A percentile compares a stretch with the other conserved stretches of the same genome.
Evolutionary conservation across 768 basidiomycete species (phyloP).

Genomic region (Leucocoprinus birnbaumii): DNA sequence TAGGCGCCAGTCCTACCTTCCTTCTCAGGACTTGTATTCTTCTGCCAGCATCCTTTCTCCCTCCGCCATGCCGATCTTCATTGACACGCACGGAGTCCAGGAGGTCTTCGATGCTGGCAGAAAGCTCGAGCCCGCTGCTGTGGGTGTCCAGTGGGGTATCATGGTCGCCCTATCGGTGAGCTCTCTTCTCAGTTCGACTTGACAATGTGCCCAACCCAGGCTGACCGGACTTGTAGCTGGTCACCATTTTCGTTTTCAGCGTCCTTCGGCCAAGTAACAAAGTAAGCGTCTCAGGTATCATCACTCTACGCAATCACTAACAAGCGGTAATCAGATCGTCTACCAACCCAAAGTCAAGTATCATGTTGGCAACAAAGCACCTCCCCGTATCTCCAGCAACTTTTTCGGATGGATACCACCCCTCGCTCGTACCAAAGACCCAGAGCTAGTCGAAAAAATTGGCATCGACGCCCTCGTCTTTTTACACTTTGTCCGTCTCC

Average conservation of each 20-base stretch:
- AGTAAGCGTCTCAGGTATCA: conserved; percentile 25
- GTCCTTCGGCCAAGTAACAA: conserved; percentile 75
- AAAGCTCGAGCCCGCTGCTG: conserved; percentile 57
- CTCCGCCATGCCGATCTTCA: background rate
- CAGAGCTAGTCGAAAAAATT: conserved; percentile 66
- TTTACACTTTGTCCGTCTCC: conserved; percentile 78
- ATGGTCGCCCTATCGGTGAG: conserved; percentile 59
- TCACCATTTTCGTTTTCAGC: conserved; percentile 65
- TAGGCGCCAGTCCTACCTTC: too few relatives aligned
- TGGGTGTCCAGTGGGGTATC: conserved; percentile 54
- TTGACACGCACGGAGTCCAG: conserved; percentile 19
- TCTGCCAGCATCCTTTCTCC: too few relatives aligned
- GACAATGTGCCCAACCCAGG: conserved; percentile 29
- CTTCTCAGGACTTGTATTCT: too few relatives aligned
- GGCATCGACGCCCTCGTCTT: conserved; percentile 85
- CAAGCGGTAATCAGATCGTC: conserved; percentile 42
- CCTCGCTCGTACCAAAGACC: conserved; percentile 66
- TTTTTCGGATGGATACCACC: conserved; percentile 81
- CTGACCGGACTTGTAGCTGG: conserved; percentile 55
- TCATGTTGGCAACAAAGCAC: conserved; percentile 62
- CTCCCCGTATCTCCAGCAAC: conserved; percentile 69
- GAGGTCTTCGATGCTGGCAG: conserved; percentile 26
- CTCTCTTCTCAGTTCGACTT: background rate
- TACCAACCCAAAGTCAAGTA: conserved; percentile 89
- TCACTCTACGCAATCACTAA: too few relatives aligned